A percentile compares a stretch with the other conserved stretches of the same genome.
Evolutionary conservation across 352 stramenopile genomes (phyloP).

Genomic region (Phytopythium helicoides): DNA sequence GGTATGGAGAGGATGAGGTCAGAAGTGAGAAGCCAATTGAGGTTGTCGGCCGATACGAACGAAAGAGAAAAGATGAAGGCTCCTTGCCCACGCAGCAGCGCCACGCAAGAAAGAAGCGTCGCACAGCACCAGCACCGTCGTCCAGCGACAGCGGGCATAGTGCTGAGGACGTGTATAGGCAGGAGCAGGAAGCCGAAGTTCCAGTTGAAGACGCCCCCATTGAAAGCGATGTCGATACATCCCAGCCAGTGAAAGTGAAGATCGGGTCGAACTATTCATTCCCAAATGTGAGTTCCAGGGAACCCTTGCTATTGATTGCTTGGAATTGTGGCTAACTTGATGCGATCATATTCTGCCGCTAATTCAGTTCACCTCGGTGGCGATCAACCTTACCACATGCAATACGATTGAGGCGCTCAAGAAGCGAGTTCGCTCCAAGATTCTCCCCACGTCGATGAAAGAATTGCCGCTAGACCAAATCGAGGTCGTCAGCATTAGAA

Average conservation of each 20-base stretch:
- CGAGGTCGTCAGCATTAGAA: slow-evolving; percentile 17
- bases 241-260: slow-evolving; percentile 14
- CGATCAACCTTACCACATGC: slow-evolving; percentile 17
- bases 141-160: too few relatives aligned
- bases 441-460: slow-evolving; percentile 1
- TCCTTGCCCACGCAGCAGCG: background rate
- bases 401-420: slow-evolving; percentile 17
- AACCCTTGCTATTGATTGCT: background rate
- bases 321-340: background rate
- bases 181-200: background rate
- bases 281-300: slow-evolving; percentile 20
- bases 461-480: background rate
- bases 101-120: too few relatives aligned
- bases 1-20: background rate
- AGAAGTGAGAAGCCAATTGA: background rate
- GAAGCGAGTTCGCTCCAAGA: slow-evolving; percentile 12
- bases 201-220: background rate
- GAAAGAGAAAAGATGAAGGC: background rate
- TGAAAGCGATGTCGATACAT: background rate
- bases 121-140: too few relatives aligned
- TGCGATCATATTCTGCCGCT: background rate
- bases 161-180: too few relatives aligned
- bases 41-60: background rate
- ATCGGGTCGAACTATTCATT: slow-evolving; percentile 26
- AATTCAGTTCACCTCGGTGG: slow-evolving; percentile 13